Evolutionary conservation across 495 filamentous ascomycete genomes (phyloP).

Genomic region (Neurospora sp.): DNA sequence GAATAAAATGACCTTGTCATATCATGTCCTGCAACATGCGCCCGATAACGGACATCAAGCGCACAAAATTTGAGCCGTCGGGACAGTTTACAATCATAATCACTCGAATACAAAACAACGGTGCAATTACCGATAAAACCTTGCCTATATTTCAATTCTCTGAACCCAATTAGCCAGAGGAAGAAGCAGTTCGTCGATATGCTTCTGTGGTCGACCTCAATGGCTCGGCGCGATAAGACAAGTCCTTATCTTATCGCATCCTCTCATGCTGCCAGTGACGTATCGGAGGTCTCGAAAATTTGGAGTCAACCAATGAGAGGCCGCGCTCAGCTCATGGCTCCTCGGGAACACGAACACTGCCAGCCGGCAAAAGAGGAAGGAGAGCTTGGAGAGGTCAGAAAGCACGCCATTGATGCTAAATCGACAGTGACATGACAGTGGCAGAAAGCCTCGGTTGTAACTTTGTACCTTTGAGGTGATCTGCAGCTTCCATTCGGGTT

Average conservation of each 20-base stretch:
- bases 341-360: neutral
- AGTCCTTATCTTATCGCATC: conserved; percentile 21
- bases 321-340: neutral
- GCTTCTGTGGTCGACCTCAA: neutral
- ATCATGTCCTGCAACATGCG: neutral
- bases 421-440: neutral
- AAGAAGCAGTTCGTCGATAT: neutral
- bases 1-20: neutral
- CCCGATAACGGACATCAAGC: neutral
- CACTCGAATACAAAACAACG: neutral
- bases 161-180: no score
- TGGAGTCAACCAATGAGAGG: neutral
- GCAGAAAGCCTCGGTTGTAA: neutral
- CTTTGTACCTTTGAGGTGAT: neutral
- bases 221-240: neutral
- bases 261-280: conserved; percentile 8
- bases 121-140: no score
- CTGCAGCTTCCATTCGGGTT: neutral
- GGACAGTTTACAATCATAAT: neutral
- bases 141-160: no score
- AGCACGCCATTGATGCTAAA: neutral
- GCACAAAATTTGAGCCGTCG: neutral
- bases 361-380: neutral
- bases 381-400: neutral
- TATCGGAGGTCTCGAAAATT: conserved; percentile 17